phyloP scores from a whole-genome alignment of 176 grass and related monocot genomes.

The Hyparrhenia diplandra region DNA sequence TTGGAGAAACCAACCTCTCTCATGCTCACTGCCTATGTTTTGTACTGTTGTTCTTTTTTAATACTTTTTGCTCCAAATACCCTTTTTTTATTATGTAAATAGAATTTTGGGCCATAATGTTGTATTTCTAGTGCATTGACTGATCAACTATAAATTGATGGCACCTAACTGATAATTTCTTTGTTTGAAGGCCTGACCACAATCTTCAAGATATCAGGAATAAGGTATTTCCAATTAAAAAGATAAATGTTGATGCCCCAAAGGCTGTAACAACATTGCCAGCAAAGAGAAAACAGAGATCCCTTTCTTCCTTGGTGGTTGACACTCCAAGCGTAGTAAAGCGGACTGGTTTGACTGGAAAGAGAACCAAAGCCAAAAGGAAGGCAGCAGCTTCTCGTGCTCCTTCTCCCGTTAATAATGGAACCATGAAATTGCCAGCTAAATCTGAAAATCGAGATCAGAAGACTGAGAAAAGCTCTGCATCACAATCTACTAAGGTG shows the following conservation, averaged over 20 bases:
- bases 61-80: not conserved
- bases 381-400: conserved; percentile 21
- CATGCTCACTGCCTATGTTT: not conserved
- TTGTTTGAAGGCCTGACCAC: conserved; percentile 69
- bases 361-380: conserved; percentile 66
- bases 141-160: not conserved
- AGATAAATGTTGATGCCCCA: conserved; percentile 38
- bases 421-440: conserved; percentile 28
- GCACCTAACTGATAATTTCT: conserved; percentile 16
- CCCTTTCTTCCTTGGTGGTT: conserved; percentile 90
- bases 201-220: conserved; percentile 77
- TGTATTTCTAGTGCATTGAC: conserved; percentile 4
- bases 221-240: conserved; percentile 76
- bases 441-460: conserved; percentile 52
- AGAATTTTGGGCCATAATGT: conserved; percentile 3
- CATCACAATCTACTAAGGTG: conserved; percentile 38
- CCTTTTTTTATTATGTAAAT: conserved; percentile 20
- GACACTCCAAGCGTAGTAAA: conserved; percentile 50
- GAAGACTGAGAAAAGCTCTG: conserved; percentile 35
- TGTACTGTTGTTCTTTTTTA: not conserved
- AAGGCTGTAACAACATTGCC: conserved; percentile 57
- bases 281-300: conserved; percentile 79
- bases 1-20: not conserved
- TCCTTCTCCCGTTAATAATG: conserved; percentile 23
- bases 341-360: conserved; percentile 55